Percentiles rank a stretch among this genome's conserved stretches.
Evolutionary conservation across 2,329 filamentous ascomycete genomes (phyloP).

Genomic region (Stachybotrys chlorohalonatus): DNA sequence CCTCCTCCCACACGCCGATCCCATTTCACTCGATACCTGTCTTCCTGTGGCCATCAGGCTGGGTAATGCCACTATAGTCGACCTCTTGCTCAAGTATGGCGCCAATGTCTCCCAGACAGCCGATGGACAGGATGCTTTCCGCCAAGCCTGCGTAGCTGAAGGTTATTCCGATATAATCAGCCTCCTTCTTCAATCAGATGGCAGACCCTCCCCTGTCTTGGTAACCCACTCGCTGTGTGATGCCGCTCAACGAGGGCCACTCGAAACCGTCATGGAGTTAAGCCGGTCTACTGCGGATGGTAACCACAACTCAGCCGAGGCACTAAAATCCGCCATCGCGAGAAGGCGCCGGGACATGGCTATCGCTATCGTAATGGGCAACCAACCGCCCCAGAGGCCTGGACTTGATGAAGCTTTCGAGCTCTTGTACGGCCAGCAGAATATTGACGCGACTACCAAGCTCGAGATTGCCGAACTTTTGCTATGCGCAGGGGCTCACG

Average conservation of each 20-base stretch:
- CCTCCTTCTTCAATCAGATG: conserved; percentile 39
- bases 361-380: conserved; percentile 44
- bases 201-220: conserved; percentile 30
- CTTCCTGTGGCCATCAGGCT: conserved; percentile 39
- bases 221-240: conserved; percentile 43
- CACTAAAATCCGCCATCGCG: conserved; percentile 39
- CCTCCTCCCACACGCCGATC: conserved; percentile 43
- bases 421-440: conserved; percentile 33
- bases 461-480: conserved; percentile 44
- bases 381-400: conserved; percentile 37
- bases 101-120: conserved; percentile 37
- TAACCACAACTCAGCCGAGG: conserved; percentile 41
- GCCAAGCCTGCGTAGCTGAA: conserved; percentile 37
- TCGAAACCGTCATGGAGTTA: conserved; percentile 40
- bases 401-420: conserved; percentile 42
- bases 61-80: conserved; percentile 31
- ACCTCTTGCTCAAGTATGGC: conserved; percentile 41
- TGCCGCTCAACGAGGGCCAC: conserved; percentile 38
- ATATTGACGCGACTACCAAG: conserved; percentile 39
- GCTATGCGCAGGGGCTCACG: conserved; percentile 48
- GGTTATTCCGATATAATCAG: conserved; percentile 36
- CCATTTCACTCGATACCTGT: conserved; percentile 37
- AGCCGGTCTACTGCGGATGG: conserved; percentile 45
- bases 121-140: conserved; percentile 45
- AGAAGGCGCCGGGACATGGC: conserved; percentile 43